Evolutionary conservation across 1,284 basidiomycete genomes (phyloP).

Genomic region (Cutaneotrichosporon cyanovorans): DNA sequence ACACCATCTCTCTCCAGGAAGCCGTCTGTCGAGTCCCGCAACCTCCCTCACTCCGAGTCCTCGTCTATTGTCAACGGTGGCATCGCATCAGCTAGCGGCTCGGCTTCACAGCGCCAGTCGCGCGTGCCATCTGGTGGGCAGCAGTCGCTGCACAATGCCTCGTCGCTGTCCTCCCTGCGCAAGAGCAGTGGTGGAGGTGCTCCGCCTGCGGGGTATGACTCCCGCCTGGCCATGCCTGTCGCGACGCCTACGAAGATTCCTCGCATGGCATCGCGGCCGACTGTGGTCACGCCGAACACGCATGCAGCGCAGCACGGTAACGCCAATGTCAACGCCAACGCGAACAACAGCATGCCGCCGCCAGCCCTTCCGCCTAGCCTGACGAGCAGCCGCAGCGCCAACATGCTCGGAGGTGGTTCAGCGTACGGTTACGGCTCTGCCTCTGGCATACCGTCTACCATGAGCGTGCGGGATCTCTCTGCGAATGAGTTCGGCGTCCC

Average conservation of each 20-base stretch:
- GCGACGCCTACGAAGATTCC: slow-evolving; percentile 82
- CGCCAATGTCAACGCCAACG: slow-evolving; percentile 9
- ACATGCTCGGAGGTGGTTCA: slow-evolving; percentile 1
- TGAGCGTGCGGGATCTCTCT: slow-evolving; percentile 7
- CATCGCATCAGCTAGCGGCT: background rate
- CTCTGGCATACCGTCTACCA: slow-evolving; percentile 2
- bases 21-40: slow-evolving; percentile 19
- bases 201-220: slow-evolving; percentile 7
- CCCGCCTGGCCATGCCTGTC: slow-evolving; percentile 25
- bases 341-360: slow-evolving; percentile 25
- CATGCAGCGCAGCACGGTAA: slow-evolving; percentile 1
- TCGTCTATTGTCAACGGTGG: background rate
- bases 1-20: slow-evolving; percentile 23
- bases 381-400: slow-evolving; percentile 14
- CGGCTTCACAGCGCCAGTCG: slow-evolving; percentile 20
- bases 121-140: slow-evolving; percentile 83
- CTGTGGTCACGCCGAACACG: slow-evolving; percentile 15
- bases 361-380: slow-evolving; percentile 18
- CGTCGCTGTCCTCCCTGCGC: slow-evolving; percentile 24
- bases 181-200: slow-evolving; percentile 4
- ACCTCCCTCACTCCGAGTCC: background rate
- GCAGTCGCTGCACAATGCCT: slow-evolving; percentile 57
- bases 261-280: slow-evolving; percentile 62
- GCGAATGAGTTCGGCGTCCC: slow-evolving; percentile 9
- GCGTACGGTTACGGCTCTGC: slow-evolving; percentile 1